Conservation (phyloP, 139 green algal species). For the Chlorella sp. region DNA sequence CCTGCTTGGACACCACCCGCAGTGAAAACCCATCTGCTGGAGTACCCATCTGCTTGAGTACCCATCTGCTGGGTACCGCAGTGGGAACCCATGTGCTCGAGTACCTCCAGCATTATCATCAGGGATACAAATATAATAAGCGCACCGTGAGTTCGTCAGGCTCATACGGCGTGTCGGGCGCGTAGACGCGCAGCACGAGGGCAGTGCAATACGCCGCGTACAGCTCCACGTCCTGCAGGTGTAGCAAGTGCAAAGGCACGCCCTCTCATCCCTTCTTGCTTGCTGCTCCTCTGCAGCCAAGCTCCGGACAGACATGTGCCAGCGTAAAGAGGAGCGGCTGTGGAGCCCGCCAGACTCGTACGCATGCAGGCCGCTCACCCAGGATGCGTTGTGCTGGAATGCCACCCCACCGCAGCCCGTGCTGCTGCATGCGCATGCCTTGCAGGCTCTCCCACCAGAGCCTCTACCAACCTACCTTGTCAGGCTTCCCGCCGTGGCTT, state of each 20-base stretch:
- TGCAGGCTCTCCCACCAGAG: background rate
- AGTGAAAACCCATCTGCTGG: background rate
- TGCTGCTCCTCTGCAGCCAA: too few species aligned
- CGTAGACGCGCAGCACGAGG: conserved; percentile 49
- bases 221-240: conserved; percentile 53
- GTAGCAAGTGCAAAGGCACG: background rate
- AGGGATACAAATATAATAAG: background rate
- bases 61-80: background rate
- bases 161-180: conserved; percentile 54
- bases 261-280: too few species aligned
- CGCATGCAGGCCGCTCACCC: background rate
- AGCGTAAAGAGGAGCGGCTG: background rate
- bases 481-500: background rate
- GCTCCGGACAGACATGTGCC: too few species aligned
- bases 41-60: background rate
- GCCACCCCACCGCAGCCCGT: background rate
- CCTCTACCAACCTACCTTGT: too few species aligned
- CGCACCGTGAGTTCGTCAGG: conserved; percentile 39
- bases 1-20: too few species aligned
- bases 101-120: background rate
- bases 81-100: background rate
- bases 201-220: conserved; percentile 41
- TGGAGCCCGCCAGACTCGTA: background rate
- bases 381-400: background rate
- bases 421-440: background rate